Conservation (phyloP, 2,329 filamentous ascomycete species). For the Beauveria pseudobassiana region DNA sequence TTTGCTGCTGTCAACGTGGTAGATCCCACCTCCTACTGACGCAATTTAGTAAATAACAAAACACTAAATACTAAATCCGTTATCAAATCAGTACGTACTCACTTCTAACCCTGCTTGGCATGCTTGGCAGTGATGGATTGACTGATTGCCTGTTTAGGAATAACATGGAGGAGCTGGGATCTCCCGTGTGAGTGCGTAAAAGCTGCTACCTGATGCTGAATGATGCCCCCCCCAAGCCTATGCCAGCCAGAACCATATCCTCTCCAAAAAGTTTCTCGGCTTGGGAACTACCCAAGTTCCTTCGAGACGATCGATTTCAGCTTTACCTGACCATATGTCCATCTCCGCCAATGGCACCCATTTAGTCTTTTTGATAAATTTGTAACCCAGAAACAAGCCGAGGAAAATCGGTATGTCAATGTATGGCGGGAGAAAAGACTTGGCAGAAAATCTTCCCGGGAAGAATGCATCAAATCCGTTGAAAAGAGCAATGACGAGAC, state of each 20-base stretch:
- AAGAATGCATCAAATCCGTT: conserved; percentile 69
- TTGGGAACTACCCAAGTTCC: conserved; percentile 27
- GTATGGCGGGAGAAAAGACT: conserved; percentile 58
- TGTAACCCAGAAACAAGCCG: conserved; percentile 54
- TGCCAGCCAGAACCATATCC: conserved; percentile 34
- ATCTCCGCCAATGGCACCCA: conserved; percentile 29
- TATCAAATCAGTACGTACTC: no score
- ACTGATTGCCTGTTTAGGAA: no score
- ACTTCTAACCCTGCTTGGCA: no score
- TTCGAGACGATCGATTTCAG: conserved; percentile 30
- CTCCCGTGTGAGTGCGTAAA: no score
- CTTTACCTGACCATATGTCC: conserved; percentile 34
- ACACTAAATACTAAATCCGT: no score
- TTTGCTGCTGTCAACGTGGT: no score
- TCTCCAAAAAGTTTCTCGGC: conserved; percentile 31
- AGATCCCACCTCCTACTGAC: no score
- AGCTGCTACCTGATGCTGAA: no score
- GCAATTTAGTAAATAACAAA: no score
- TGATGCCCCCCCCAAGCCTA: conserved; percentile 13
- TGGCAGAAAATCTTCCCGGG: conserved; percentile 37
- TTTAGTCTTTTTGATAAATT: conserved; percentile 55
- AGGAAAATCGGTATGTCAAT: conserved; percentile 64
- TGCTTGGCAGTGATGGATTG: no score
- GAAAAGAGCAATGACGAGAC: conserved; percentile 59
- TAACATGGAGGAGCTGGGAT: no score